Evolutionary conservation across 2,329 filamentous ascomycete genomes (phyloP), one percentile per base, ranked within the genome.

Genomic region (Conoideocrella luteorostrata): DNA sequence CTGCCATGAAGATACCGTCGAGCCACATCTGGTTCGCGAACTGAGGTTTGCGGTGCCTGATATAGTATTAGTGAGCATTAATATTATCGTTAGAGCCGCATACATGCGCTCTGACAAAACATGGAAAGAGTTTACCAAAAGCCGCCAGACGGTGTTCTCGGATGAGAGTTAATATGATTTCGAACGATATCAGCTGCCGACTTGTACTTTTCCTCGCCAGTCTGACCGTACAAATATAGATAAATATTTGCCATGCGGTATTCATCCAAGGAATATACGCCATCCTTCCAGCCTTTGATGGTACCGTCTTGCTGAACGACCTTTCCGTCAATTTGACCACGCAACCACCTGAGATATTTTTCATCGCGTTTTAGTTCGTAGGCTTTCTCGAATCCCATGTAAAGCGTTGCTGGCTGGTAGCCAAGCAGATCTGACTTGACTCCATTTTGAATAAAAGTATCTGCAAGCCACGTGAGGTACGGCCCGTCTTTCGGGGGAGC

Each of bases 11-110:
- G 18, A 74, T 71, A 1, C 76, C 76, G 49, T 77, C 74, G 0
- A 79, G 64, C 75, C 75, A 78, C 75, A 77, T 77, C 54, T 78
- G 71, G 48, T 75, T 66, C 15, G 63, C 64, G 48, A 75, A 76
- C 2, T 62, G 58, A 24, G 70, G 59, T 13, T 64, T 56, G 1
- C 59, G 52, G 50, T 78, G 75, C 41, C 41, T 43, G n/a, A 17
- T 21, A 9, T 13, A 13, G 38, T 30, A 18, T 39, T 13, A 28
- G 23, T 39, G 17, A 23, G 15, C 20, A 23, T 26, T 18, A n/a
- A 22, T 9, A 12, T 12, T 13, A 15, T 18, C 36, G 9, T 23
- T 39, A 41, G 10, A 2, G 38, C 12, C 26, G 13, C 7, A 7
- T 28, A 13, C 26, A 28, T 28, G 13, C 7, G 26, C 7, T 7